phyloP scores from a whole-genome alignment of 2,329 filamentous ascomycete species.

The Apiospora phragmitis region DNA sequence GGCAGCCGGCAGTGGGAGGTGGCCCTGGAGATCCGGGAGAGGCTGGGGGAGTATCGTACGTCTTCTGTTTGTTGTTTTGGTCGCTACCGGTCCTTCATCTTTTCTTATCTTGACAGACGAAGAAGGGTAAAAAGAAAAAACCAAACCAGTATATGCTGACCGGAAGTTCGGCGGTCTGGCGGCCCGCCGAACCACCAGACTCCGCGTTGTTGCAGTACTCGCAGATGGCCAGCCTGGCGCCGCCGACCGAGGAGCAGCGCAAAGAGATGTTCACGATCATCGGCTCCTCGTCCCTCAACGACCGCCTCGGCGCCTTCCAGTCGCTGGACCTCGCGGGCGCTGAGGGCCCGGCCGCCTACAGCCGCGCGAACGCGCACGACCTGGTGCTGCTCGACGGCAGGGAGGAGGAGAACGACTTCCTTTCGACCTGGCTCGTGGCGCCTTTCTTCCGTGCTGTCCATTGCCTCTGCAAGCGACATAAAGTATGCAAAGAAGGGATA shows the following conservation, averaged over 20 bases:
- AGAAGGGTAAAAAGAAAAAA: not conserved
- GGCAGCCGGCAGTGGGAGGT: conserved; percentile 14
- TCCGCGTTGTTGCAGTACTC: conserved; percentile 9
- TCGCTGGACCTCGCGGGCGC: conserved; percentile 11
- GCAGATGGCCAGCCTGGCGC: not conserved
- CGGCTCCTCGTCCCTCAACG: conserved; percentile 10
- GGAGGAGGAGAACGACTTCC: conserved; percentile 13
- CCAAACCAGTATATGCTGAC: not conserved
- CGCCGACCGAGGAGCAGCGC: conserved; percentile 10
- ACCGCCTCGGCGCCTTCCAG: conserved; percentile 11
- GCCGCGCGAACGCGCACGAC: not conserved
- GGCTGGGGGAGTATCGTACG: conserved; percentile 12
- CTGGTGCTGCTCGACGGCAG: conserved; percentile 10
- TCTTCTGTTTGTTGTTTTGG: not conserved
- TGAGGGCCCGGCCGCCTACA: conserved; percentile 11
- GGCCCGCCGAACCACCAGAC: not conserved
- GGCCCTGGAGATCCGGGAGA: conserved; percentile 12
- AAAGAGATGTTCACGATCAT: conserved; percentile 1
- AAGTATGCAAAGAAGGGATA: not conserved
- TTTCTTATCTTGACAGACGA: too few species aligned
- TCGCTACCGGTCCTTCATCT: too few species aligned
- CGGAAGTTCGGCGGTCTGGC: too few species aligned
- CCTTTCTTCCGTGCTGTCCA: conserved; percentile 7
- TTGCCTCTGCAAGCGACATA: not conserved
- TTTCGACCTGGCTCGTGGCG: conserved; percentile 7